A percentile compares a stretch with the other conserved stretches of the same genome.
These are phyloP conservation scores for Leccinum longicurvipes DNA, from an alignment of 768 basidiomycete species.

Conservation along the genomic window DNA sequence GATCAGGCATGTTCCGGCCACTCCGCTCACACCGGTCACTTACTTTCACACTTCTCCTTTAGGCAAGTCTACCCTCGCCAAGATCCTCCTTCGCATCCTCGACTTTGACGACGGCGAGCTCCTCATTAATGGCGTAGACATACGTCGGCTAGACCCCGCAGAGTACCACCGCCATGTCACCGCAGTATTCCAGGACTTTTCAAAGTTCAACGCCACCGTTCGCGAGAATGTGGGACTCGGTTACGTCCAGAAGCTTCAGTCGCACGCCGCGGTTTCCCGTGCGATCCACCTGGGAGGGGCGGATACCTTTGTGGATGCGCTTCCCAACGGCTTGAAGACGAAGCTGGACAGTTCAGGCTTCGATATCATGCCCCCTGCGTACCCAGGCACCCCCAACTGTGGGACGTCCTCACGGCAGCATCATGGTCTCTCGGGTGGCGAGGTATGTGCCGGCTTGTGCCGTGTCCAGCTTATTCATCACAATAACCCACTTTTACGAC, in stretches of 20 bases:
- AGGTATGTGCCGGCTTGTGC: slow-evolving; percentile 47
- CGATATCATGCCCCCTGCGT: slow-evolving; percentile 40
- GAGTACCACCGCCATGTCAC: slow-evolving; percentile 75
- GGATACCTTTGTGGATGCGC: slow-evolving; percentile 55
- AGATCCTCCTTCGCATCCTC: slow-evolving; percentile 72
- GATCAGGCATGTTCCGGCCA: slow-evolving; percentile 55
- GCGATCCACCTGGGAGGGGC: slow-evolving; percentile 77
- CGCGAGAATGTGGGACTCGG: slow-evolving; percentile 88
- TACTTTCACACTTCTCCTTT: slow-evolving; percentile 5
- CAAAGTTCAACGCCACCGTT: slow-evolving; percentile 72
- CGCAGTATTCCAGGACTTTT: slow-evolving; percentile 86
- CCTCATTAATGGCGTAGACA: slow-evolving; percentile 65
- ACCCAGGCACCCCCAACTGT: slow-evolving; percentile 28
- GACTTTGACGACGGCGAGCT: slow-evolving; percentile 73
- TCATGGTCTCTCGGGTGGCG: slow-evolving; percentile 80
- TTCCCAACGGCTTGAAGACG: slow-evolving; percentile 75
- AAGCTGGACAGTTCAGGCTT: slow-evolving; percentile 62
- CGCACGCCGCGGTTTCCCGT: slow-evolving; percentile 51
- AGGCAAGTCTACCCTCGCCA: slow-evolving; percentile 89
- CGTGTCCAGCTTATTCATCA: slow-evolving; percentile 11
- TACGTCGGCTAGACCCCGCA: slow-evolving; percentile 58
- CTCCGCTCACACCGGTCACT: slow-evolving; percentile 9
- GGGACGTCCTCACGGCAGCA: slow-evolving; percentile 37
- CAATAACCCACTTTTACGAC: slow-evolving; percentile 19
- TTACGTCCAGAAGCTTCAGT: slow-evolving; percentile 58